Conservation (phyloP, 192 early-diverging fungal species). For the Allomyces macrogynus region DNA sequence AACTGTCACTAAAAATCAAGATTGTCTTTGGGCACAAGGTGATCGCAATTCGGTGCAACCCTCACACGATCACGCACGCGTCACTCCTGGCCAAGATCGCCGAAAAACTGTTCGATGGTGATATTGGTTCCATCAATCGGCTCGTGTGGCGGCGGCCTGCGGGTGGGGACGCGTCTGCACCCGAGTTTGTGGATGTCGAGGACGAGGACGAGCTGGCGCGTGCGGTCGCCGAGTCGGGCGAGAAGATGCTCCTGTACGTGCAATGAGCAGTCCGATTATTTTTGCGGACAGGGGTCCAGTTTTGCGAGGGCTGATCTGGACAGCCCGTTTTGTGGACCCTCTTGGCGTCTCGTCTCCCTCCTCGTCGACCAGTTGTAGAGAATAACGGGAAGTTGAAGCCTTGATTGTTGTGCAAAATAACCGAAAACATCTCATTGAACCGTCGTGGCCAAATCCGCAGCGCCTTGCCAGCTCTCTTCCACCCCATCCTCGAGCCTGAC, state of each 20-base stretch:
- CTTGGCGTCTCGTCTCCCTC: too few relatives aligned
- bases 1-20: background rate
- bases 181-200: background rate
- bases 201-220: background rate
- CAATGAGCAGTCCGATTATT: background rate
- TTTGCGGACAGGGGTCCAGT: too few relatives aligned
- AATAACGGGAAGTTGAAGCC: too few relatives aligned
- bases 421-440: too few relatives aligned
- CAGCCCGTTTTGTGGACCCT: too few relatives aligned
- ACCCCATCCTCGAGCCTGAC: too few relatives aligned
- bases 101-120: background rate
- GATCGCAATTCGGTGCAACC: background rate
- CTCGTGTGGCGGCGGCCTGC: background rate
- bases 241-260: background rate
- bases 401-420: too few relatives aligned
- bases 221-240: background rate
- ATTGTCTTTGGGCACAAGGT: background rate
- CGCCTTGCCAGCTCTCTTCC: too few relatives aligned
- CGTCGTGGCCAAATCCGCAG: too few relatives aligned
- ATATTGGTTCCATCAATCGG: background rate
- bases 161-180: background rate
- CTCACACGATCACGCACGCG: background rate
- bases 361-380: too few relatives aligned
- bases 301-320: too few relatives aligned
- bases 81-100: background rate